Conservation (phyloP, 140 eudicot genomes). For the Senecio squalidus region DNA sequence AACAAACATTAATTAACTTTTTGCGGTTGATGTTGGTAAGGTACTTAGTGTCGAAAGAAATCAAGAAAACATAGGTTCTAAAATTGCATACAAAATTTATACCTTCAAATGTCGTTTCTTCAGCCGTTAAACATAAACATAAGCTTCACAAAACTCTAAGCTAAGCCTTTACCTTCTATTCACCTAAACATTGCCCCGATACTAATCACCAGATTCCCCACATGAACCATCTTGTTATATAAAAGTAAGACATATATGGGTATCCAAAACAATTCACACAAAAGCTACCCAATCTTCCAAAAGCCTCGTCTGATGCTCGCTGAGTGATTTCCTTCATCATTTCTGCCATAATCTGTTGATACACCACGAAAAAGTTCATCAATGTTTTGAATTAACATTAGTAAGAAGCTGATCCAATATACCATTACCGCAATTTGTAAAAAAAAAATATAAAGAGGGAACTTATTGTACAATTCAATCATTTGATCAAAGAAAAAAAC, state of each 20-base stretch:
- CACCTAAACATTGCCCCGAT: conserved; percentile 9
- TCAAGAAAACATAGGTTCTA: conserved; percentile 1
- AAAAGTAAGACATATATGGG: conserved; percentile 9
- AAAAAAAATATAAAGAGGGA: not conserved
- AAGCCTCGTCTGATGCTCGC: conserved; percentile 23
- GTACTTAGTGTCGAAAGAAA: no score
- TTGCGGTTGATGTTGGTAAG: no score
- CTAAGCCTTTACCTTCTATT: conserved; percentile 10
- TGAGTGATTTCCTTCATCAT: conserved; percentile 21
- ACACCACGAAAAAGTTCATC: not conserved
- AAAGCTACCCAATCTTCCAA: conserved; percentile 15
- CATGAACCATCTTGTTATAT: conserved; percentile 22
- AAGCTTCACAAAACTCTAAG: conserved; percentile 22
- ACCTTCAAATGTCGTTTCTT: conserved; percentile 14
- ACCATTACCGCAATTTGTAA: no score
- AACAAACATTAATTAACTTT: no score
- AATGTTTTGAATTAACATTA: no score
- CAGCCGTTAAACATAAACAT: conserved; percentile 10
- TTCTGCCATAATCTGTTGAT: conserved; percentile 16
- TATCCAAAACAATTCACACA: conserved; percentile 19
- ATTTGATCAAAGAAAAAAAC: conserved; percentile 1
- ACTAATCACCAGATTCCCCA: not conserved
- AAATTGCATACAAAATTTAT: conserved; percentile 1
- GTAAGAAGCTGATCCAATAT: no score
- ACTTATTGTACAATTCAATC: conserved; percentile 3